Base-by-base conservation (phyloP, 768 basidiomycete genomes). In the Boletellus ananiceps region DNA sequence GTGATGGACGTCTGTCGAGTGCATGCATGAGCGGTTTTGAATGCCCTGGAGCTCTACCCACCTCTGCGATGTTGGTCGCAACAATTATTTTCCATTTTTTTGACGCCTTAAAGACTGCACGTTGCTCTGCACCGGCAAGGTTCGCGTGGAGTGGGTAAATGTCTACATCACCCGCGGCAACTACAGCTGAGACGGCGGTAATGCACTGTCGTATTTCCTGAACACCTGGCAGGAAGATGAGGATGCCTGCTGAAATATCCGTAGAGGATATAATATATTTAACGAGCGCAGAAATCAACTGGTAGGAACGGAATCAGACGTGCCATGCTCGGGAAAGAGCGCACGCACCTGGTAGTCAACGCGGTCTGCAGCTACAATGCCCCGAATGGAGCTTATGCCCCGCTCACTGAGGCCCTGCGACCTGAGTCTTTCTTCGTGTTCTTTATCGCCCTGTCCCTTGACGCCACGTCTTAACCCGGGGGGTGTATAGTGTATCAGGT, bases 41-140 rank as follows among this genome's bases (percentile, higher is more conserved):
- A 32, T n/a, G 6, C 21, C 16, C 3, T 5, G 15, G 12, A 23
- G 15, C 8, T 4, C 27, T 13, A 62, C 74, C 46, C 49, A 83
- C 89, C 77, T 93, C 91, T 6, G 91, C 91, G 27, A 97, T 88
- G 60, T 96, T 96, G 3, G 94, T 96, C 0, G 92, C 80, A 0
- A 83, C 89, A 38, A 96, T 83, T 25, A 95, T 79, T 65, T 95
- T 95, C 78, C 93, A 85, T 33, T 73, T 72, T 2, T 76, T 69
- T 0, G 81, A 79, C 5, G 71, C 71, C 8, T 75, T 68, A 60
- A 96, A 97, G 1, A 93, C 86, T 8, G 71, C 70, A 13, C 82
- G 79, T 64, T 97, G 94, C 60, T 96, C 93, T 12, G 85, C 82
- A 34, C 74, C 86, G 0, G 91, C 83, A 18, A 96, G 72, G 64